Evolutionary conservation across 352 stramenopile genomes (phyloP), one percentile per base, ranked within the genome.

Genomic region (Phytophthora ramorum): DNA sequence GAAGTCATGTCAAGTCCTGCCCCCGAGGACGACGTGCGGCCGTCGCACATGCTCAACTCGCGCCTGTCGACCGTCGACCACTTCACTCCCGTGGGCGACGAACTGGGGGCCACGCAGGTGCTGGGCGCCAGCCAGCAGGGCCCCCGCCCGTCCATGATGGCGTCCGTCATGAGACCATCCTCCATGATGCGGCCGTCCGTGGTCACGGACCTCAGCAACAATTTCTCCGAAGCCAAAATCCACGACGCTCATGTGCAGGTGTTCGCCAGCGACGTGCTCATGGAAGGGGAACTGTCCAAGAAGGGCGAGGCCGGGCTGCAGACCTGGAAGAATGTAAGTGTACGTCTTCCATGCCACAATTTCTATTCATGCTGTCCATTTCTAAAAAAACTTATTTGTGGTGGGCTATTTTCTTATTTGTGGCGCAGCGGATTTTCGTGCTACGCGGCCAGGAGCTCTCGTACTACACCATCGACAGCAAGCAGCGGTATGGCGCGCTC

Each of bases 201-300:
- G 32, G 55, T 91, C 51, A 79, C 72, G 9, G 70, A 81, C 67
- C 43, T 74, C 52, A 84, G 76, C 55, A 85, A 90, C 71, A 76
- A 89, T 24, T 92, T 92, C 63, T 75, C 70, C 1, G 71, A 90
- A 28, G 61, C 70, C 30, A 90, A 90, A 63, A 74, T 92, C 54
- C 61, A 79, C 45, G 78, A 90, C 66, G 75, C 78, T 13, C 66
- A 83, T 45, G 53, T 79, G 22, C 73, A 81, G 43, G 65, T 92
- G 17, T 92, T 92, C 60, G 50, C 76, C 10, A 87, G 57, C 44
- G 83, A 92, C 53, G 77, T 90, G 52, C 63, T 92, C 30, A 92
- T 92, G 80, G 81, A 92, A 52, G 81, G 83, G 2, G 72, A 87
- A 52, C 63, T 92, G 7, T 79, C 71, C 30, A 92, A 92, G 63